Evolutionary conservation across 805 yeast species (phyloP), one percentile per base, ranked within the genome.

Genomic region (Starmerella gropengiesseri): DNA sequence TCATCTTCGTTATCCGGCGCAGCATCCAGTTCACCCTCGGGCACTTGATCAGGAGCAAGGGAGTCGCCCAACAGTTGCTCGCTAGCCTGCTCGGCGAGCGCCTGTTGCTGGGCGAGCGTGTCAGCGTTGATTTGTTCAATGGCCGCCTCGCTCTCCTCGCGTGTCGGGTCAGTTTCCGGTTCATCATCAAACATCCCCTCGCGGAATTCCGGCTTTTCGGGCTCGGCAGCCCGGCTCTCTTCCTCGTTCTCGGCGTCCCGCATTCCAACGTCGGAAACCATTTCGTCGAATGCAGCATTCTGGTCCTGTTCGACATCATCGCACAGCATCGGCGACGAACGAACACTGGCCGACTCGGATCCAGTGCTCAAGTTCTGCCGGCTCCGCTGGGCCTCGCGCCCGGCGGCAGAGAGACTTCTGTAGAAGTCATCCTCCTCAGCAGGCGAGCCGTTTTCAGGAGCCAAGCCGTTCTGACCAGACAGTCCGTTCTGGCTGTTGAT

Each of bases 391-490:
- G 37, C 37, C 20, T 23, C 37, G 5, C 13, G 23, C 19, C 39
- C 39, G 3, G 39, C 39, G 11, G 31, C 31, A 2, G 31, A 21
- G 12, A 39, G 7, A 12, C 37, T 31, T 17, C 21, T 9, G 28
- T 40, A 40, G 33, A 41, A 41, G 14, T 32, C 36, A 13, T 35
- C 48, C n/a, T 20, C 38, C 7, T 34, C 37, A n/a, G n/a, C n/a
- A n/a, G n/a, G n/a, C n/a, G n/a, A n/a, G n/a, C n/a, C n/a, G n/a
- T n/a, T n/a, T n/a, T n/a, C n/a, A n/a, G n/a, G n/a, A n/a, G n/a
- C n/a, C n/a, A n/a, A n/a, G n/a, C n/a, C n/a, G n/a, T n/a, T n/a
- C n/a, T n/a, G n/a, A n/a, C n/a, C n/a, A n/a, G n/a, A n/a, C n/a
- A n/a, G n/a, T n/a, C n/a, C n/a, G n/a, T n/a, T n/a, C n/a, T n/a